Conservation (phyloP, 2,329 filamentous ascomycete species). For the Teratosphaeria viscida region DNA sequence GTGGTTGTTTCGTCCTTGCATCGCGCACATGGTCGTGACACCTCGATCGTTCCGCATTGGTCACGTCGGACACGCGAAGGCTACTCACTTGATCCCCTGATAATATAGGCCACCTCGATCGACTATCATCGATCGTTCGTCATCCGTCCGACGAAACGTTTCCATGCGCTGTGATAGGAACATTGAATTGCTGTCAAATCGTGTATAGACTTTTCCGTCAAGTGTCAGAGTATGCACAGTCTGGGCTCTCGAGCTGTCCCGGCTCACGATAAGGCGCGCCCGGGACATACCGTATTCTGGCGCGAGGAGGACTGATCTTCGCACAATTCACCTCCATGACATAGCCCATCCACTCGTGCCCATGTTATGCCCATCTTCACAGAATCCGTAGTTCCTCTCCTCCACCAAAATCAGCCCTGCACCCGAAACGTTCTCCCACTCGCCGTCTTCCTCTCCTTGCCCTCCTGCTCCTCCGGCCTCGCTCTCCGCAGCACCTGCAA, state of each 20-base stretch:
- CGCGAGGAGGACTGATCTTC: neutral
- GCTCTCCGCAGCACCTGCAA: conserved; percentile 96
- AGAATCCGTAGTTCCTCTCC: neutral
- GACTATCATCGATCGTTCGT: too few species aligned
- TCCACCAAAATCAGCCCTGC: conserved; percentile 29
- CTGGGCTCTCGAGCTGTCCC: too few species aligned
- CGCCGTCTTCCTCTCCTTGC: conserved; percentile 91
- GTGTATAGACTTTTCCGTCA: too few species aligned
- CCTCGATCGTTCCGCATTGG: neutral
- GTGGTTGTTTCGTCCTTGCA: neutral
- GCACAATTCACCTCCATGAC: neutral
- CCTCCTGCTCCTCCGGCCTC: conserved; percentile 83
- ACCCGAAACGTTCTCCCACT: conserved; percentile 84
- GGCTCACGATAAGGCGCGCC: too few species aligned
- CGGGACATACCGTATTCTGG: too few species aligned
- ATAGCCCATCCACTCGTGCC: neutral
- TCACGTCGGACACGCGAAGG: neutral
- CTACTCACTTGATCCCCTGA: neutral
- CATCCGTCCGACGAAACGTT: too few species aligned
- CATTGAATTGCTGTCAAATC: too few species aligned
- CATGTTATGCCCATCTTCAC: neutral
- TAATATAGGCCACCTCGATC: too few species aligned
- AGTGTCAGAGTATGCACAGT: too few species aligned
- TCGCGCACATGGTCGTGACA: neutral
- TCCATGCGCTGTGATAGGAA: too few species aligned